Evolutionary conservation across 768 basidiomycete genomes (phyloP), one percentile per base, ranked within the genome.

Genomic region (Rhizopogon vinicolor): DNA sequence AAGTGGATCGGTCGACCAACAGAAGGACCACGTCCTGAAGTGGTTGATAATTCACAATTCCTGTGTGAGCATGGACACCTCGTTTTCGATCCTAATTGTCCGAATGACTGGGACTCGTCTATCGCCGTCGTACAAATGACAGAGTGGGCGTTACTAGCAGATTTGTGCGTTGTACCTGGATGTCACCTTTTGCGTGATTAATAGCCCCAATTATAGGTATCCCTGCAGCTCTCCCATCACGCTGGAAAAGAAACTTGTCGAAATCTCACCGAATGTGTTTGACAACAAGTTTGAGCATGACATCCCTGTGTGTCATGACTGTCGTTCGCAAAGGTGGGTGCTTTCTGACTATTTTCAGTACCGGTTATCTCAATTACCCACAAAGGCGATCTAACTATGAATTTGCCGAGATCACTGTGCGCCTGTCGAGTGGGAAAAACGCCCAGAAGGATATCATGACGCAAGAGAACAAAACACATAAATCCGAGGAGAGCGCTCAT

Each of bases 1-100:
- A 75, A 77, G 54, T 93, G 92, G 92, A 63, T 85, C 7, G 72
- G 72, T 52, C 78, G 77, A 51, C 87, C 87, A 14, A 69, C 74
- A 7, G 80, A 81, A 55, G 63, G 72, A 49, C 58, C 72, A 31
- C 81, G 89, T 31, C 91, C 91, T 0, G 76, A 78, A n/a, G 55
- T 51, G 5, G 65, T 92, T 37, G 83, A 90, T 66, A 91, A 85
- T 60, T 71, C 75, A 12, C 62, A 65, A 8, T 85, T 89, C 63
- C 61, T 91, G 48, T 93, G 92, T 68, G 72, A 80, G 55, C 92
- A 93, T 67, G 74, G 74, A 5, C 67, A 75, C 57, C 77, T 93
- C 7, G 67, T 74, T 13, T 72, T 92, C 48, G 89, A 93, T 68
- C 85, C 88, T 1, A 87, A 84, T 61, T 73, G 72, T 46, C 62